phyloP scores from a whole-genome alignment of 768 basidiomycete genomes.

The Amanita brunnescens region DNA sequence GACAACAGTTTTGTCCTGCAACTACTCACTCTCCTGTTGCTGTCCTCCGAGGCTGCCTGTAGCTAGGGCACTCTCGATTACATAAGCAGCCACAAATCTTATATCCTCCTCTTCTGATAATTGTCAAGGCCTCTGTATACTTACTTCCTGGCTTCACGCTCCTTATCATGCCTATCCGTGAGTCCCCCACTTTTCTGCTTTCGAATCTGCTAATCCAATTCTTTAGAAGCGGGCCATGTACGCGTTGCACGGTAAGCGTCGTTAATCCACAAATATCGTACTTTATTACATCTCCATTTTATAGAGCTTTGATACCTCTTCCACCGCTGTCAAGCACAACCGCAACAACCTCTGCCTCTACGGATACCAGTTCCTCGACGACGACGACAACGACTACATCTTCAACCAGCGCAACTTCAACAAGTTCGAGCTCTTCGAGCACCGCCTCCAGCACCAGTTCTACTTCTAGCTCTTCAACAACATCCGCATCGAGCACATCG shows the following conservation, averaged over 20 bases:
- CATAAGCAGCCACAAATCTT: neutral
- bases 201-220: neutral
- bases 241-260: too few relatives aligned
- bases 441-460: neutral
- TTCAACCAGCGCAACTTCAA: constrained; percentile 1
- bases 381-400: constrained; percentile 5
- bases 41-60: too few relatives aligned
- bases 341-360: constrained; percentile 2
- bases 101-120: neutral
- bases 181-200: neutral
- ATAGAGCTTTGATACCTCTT: constrained; percentile 3
- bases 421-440: constrained; percentile 7
- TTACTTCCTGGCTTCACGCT: neutral
- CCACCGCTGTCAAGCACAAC: constrained; percentile 3
- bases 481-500: constrained; percentile 10
- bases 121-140: neutral
- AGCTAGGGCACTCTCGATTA: neutral
- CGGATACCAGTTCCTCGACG: constrained; percentile 5
- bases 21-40: neutral
- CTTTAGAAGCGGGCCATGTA: neutral
- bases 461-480: neutral
- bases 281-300: constrained; percentile 1
- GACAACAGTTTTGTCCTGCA: neutral
- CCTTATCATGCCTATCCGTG: neutral
- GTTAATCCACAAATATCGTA: too few relatives aligned